These are phyloP conservation scores for Trichosanthes truncata DNA, from an alignment of 306 rosid species.

Conservation along the genomic window DNA sequence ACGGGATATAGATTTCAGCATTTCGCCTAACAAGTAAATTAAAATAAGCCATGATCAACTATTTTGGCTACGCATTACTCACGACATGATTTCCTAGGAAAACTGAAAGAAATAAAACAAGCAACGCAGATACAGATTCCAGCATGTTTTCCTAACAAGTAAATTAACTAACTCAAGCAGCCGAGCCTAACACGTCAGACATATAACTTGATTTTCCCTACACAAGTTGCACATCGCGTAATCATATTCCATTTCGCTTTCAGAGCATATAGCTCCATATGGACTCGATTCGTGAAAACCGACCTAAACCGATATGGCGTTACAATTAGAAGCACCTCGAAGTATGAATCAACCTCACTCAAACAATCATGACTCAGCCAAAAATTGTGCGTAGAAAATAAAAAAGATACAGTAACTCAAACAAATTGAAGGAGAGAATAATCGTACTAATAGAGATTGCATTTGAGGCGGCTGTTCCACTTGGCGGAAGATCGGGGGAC, in stretches of 20 bases:
- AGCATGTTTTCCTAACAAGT: not conserved
- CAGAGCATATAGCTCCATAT: not conserved
- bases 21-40: not conserved
- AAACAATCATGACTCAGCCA: not conserved
- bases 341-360: not conserved
- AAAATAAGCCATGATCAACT: not conserved
- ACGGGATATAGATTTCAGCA: not conserved
- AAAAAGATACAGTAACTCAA: not conserved
- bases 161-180: not conserved
- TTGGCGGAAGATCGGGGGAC: slow-evolving; percentile 68
- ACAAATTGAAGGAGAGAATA: not conserved
- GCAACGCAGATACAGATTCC: not conserved
- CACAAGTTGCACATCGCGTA: not conserved
- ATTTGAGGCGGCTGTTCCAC: slow-evolving; percentile 96
- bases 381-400: not conserved
- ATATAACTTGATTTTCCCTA: not conserved
- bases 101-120: not conserved
- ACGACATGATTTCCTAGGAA: not conserved
- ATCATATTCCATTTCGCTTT: not conserved
- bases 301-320: not conserved
- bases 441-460: slow-evolving; percentile 91
- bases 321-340: not conserved
- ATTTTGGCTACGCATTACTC: not conserved
- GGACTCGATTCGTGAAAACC: not conserved
- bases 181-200: not conserved